phyloP scores from a whole-genome alignment of 2,329 filamentous ascomycete species.

The Pseudopyrenochaeta lycopersici region DNA sequence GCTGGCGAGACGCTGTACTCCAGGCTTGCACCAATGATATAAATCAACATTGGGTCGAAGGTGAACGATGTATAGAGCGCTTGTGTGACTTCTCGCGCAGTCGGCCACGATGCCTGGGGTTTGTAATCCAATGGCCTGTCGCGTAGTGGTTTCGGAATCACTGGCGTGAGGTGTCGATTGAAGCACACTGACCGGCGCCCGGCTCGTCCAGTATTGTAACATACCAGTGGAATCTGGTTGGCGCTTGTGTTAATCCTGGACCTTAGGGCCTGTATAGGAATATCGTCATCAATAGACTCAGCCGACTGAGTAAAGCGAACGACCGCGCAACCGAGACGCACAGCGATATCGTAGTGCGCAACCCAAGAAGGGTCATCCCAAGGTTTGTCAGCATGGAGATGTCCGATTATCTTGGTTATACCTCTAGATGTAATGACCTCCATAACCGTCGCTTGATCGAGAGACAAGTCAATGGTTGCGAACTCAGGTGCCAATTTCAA shows the following conservation, averaged over 20 bases:
- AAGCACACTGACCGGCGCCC: slow-evolving; percentile 73
- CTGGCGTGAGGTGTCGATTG: slow-evolving; percentile 71
- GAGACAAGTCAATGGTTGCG: slow-evolving; percentile 66
- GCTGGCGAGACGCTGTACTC: slow-evolving; percentile 78
- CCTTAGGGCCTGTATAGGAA: slow-evolving; percentile 66
- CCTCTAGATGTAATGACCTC: slow-evolving; percentile 63
- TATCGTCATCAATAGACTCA: slow-evolving; percentile 67
- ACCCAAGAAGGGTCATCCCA: slow-evolving; percentile 68
- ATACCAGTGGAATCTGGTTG: slow-evolving; percentile 64
- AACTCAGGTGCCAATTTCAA: slow-evolving; percentile 70
- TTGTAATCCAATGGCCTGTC: slow-evolving; percentile 37
- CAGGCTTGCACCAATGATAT: slow-evolving; percentile 77
- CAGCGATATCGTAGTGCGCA: slow-evolving; percentile 66
- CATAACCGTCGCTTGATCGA: slow-evolving; percentile 61
- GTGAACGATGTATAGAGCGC: slow-evolving; percentile 73
- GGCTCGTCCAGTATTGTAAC: slow-evolving; percentile 70
- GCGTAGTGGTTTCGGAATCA: slow-evolving; percentile 60
- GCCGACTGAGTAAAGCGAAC: slow-evolving; percentile 69
- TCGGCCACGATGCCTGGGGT: slow-evolving; percentile 61
- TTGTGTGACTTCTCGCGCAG: slow-evolving; percentile 69
- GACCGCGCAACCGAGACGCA: slow-evolving; percentile 67
- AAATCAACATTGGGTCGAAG: slow-evolving; percentile 74
- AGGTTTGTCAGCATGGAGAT: slow-evolving; percentile 57
- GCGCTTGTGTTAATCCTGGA: slow-evolving; percentile 57
- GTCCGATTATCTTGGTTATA: slow-evolving; percentile 69